These are phyloP conservation scores for Mrakia gelida DNA, from an alignment of 768 basidiomycete species.

Conservation along the genomic window DNA sequence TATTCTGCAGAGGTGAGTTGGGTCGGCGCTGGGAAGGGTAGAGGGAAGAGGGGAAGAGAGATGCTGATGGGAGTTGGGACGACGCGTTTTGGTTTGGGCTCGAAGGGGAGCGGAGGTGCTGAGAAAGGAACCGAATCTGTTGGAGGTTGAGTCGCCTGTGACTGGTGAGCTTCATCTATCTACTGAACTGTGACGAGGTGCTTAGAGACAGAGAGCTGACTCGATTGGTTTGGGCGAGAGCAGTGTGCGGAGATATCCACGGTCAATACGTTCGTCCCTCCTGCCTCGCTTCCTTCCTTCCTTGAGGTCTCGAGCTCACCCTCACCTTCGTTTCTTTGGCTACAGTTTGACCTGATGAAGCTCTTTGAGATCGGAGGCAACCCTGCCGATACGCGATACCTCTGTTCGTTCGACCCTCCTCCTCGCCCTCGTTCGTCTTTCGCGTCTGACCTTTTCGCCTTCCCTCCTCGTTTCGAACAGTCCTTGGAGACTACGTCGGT, in stretches of 20 bases:
- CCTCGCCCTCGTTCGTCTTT: neutral
- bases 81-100: neutral
- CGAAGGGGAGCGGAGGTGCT: constrained; percentile 61
- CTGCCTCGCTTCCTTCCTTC: constrained; percentile 50
- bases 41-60: neutral
- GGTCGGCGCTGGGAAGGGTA: neutral
- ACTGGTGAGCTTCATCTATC: constrained; percentile 47
- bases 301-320: neutral
- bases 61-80: constrained; percentile 18
- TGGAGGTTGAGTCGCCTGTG: constrained; percentile 94
- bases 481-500: constrained; percentile 85
- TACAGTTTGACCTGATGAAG: constrained; percentile 33
- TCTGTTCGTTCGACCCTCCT: neutral
- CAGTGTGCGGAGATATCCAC: constrained; percentile 33
- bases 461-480: neutral
- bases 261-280: constrained; percentile 28
- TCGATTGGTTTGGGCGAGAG: neutral
- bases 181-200: too few species aligned
- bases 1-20: constrained; percentile 66
- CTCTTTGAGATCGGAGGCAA: constrained; percentile 33
- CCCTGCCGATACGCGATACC: constrained; percentile 32
- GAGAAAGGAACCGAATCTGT: constrained; percentile 77
- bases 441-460: neutral
- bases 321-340: neutral
- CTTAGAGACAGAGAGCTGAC: neutral